Percentiles rank a stretch among this genome's conserved stretches.
Conservation (phyloP, 2,329 filamentous ascomycete genomes). For the Cytospora schulzeri region DNA sequence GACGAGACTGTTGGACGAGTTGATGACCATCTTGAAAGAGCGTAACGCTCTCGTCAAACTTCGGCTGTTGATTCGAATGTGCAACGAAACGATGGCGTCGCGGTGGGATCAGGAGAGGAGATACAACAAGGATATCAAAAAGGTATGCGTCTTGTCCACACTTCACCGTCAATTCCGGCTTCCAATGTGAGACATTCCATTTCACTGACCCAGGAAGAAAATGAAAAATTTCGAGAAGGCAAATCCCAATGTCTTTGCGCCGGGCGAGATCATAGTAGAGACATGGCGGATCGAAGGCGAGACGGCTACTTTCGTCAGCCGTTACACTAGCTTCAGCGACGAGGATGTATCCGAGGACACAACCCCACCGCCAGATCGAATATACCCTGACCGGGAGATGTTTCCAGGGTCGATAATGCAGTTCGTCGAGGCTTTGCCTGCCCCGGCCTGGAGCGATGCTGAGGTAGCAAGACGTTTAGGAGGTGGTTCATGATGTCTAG, state of each 20-base stretch:
- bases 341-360: not conserved
- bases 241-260: constrained; percentile 21
- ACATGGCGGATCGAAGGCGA: constrained; percentile 23
- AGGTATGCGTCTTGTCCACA: constrained; percentile 2
- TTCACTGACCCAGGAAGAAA: constrained; percentile 9
- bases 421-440: constrained; percentile 18
- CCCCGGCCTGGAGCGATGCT: constrained; percentile 3
- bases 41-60: constrained; percentile 35
- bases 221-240: not conserved
- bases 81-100: constrained; percentile 20
- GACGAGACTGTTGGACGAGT: constrained; percentile 33
- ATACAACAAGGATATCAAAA: not conserved
- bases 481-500: too few relatives aligned
- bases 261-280: constrained; percentile 13
- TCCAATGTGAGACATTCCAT: not conserved
- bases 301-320: constrained; percentile 5
- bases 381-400: constrained; percentile 25
- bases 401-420: constrained; percentile 28
- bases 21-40: constrained; percentile 34
- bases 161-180: not conserved
- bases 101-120: not conserved
- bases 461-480: not conserved
- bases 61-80: constrained; percentile 37
- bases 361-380: not conserved
- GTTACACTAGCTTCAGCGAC: not conserved